phyloP scores from a whole-genome alignment of 2,329 filamentous ascomycete genomes.

The Aspergillus terreus region DNA sequence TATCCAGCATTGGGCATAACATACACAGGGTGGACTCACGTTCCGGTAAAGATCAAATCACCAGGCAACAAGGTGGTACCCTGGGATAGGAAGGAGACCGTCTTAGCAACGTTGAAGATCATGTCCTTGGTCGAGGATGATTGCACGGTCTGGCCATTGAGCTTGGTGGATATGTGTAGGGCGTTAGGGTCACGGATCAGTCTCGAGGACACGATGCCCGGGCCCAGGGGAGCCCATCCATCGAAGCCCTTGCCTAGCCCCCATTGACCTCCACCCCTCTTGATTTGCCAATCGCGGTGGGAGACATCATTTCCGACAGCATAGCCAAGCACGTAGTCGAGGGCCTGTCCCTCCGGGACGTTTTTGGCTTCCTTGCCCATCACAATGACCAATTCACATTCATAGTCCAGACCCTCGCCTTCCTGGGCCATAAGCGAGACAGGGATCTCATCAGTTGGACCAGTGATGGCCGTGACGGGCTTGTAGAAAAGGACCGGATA shows the following conservation, averaged over 20 bases:
- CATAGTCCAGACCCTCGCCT: constrained; percentile 67
- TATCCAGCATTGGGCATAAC: background rate
- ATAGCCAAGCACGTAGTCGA: constrained; percentile 73
- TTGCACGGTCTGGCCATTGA: constrained; percentile 50
- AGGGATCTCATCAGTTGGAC: constrained; percentile 64
- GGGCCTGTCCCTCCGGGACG: constrained; percentile 61
- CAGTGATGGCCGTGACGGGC: constrained; percentile 62
- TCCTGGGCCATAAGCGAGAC: constrained; percentile 64
- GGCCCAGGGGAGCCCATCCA: constrained; percentile 70
- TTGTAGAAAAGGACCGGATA: constrained; percentile 75
- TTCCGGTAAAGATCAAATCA: constrained; percentile 43
- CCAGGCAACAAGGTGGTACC: constrained; percentile 40
- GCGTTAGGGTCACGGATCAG: constrained; percentile 43
- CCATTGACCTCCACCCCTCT: constrained; percentile 67
- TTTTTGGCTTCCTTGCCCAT: constrained; percentile 66
- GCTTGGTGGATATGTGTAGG: constrained; percentile 42
- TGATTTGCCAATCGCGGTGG: constrained; percentile 72
- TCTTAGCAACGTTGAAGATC: constrained; percentile 46
- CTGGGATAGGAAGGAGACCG: constrained; percentile 46
- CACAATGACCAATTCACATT: constrained; percentile 72
- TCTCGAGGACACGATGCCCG: constrained; percentile 61
- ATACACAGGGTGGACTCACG: constrained; percentile 31
- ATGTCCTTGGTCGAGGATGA: constrained; percentile 47
- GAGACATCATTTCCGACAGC: constrained; percentile 75
- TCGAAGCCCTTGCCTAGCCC: constrained; percentile 70